Percentiles rank a stretch among this genome's conserved stretches.
These are phyloP conservation scores for Papiliotrema nemorosa DNA, from an alignment of 1,284 basidiomycete species.

Conservation along the genomic window DNA sequence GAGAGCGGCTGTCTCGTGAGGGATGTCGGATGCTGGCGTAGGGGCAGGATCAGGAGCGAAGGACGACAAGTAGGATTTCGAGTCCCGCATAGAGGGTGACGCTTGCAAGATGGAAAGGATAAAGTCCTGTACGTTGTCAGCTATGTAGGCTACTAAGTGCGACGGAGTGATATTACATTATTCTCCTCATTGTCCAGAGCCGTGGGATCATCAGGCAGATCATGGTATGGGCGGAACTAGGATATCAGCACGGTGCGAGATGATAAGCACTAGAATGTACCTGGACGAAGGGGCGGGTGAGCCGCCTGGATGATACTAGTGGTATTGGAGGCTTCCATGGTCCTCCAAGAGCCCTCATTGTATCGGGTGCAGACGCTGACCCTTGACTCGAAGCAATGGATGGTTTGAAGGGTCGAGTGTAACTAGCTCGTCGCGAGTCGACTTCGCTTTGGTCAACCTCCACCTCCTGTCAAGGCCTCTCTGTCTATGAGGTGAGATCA, in stretches of 20 bases:
- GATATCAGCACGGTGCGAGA: background rate
- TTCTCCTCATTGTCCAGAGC: constrained; percentile 15
- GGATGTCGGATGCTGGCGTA: constrained; percentile 18
- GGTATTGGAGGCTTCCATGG: background rate
- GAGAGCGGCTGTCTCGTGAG: constrained; percentile 8
- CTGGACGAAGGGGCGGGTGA: background rate
- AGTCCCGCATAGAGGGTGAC: constrained; percentile 87
- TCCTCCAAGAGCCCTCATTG: background rate
- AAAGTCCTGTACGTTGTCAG: constrained; percentile 68
- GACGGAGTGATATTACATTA: background rate
- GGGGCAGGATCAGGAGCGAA: constrained; percentile 58
- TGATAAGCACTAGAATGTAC: background rate
- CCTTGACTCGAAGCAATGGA: too few relatives aligned
- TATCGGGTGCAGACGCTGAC: too few relatives aligned
- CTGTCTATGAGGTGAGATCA: too few relatives aligned
- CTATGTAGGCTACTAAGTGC: background rate
- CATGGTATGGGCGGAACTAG: background rate
- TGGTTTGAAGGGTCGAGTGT: too few relatives aligned
- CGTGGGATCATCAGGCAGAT: constrained; percentile 1
- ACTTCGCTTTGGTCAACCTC: too few relatives aligned
- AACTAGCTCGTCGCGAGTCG: too few relatives aligned
- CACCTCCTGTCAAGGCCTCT: too few relatives aligned
- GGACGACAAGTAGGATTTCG: constrained; percentile 79
- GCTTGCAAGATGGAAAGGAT: constrained; percentile 92
- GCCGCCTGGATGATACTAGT: background rate